Conservation (phyloP, 1,284 basidiomycete species). For the Leccinum griseonigrum region DNA sequence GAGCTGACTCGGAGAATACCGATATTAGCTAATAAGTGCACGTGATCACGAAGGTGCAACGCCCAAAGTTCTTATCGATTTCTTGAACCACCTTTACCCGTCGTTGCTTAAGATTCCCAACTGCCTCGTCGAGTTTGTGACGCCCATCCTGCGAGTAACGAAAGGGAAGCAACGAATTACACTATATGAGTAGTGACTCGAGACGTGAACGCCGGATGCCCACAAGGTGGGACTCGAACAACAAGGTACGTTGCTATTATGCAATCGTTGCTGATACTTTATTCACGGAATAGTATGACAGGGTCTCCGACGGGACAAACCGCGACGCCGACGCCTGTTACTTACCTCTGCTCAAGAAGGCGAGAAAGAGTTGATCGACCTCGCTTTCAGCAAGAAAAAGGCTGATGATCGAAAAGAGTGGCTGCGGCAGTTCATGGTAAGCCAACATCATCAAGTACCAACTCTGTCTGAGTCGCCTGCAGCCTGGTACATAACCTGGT, state of each 20-base stretch:
- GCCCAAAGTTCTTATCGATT: constrained; percentile 81
- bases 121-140: constrained; percentile 74
- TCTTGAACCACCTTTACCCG: constrained; percentile 96
- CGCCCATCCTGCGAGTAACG: constrained; percentile 92
- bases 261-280: background rate
- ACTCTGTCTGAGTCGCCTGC: constrained; percentile 11
- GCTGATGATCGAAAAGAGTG: constrained; percentile 99
- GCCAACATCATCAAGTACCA: constrained; percentile 11
- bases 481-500: constrained; percentile 93
- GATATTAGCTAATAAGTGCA: no score
- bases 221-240: constrained; percentile 89
- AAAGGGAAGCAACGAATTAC: constrained; percentile 85
- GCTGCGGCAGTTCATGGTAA: constrained; percentile 88
- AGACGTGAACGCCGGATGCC: constrained; percentile 67
- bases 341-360: constrained; percentile 71
- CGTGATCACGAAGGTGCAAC: no score
- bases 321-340: constrained; percentile 85
- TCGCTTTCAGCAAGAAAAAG: constrained; percentile 99
- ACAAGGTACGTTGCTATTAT: constrained; percentile 65
- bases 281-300: constrained; percentile 32
- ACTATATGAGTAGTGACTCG: constrained; percentile 92
- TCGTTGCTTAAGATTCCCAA: constrained; percentile 89
- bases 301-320: constrained; percentile 90
- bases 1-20: no score
- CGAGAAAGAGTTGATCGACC: constrained; percentile 89